phyloP scores from a whole-genome alignment of 352 stramenopile genomes.

The Phytophthora pinifolia region DNA sequence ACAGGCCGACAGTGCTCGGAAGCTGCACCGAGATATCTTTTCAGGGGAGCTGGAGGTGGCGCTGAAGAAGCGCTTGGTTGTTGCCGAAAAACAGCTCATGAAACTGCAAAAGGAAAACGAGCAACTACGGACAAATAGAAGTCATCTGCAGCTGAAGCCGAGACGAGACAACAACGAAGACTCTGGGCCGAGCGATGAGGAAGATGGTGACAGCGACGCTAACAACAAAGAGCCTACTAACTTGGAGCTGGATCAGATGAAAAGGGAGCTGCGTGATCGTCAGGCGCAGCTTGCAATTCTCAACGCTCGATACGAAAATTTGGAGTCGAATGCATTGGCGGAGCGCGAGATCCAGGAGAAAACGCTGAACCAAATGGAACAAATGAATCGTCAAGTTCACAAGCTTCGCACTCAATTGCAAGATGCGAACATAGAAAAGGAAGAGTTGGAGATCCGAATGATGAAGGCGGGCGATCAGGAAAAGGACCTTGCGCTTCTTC shows the following conservation, averaged over 20 bases:
- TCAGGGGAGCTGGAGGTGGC: conserved; percentile 64
- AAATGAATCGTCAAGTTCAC: conserved; percentile 91
- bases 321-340: conserved; percentile 79
- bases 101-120: conserved; percentile 77
- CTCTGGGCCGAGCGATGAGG: conserved; percentile 32
- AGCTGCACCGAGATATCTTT: conserved; percentile 51
- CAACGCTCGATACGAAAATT: conserved; percentile 88
- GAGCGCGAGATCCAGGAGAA: conserved; percentile 91
- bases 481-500: conserved; percentile 72
- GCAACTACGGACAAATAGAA: conserved; percentile 34
- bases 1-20: conserved; percentile 47
- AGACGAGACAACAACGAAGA: conserved; percentile 42
- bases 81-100: conserved; percentile 69
- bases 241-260: conserved; percentile 58
- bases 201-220: conserved; percentile 14
- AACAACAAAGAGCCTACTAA: conserved; percentile 13
- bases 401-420: conserved; percentile 86
- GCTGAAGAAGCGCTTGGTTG: conserved; percentile 68
- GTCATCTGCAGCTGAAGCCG: conserved; percentile 5
- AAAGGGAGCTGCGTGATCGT: conserved; percentile 76
- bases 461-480: conserved; percentile 75
- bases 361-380: conserved; percentile 85
- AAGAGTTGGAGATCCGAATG: conserved; percentile 63
- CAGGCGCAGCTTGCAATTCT: conserved; percentile 85
- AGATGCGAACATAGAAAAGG: conserved; percentile 76